A percentile compares a stretch with the other conserved stretches of the same genome.
Conservation (phyloP, 495 filamentous ascomycete genomes). For the Trypethelium eluteriae region DNA sequence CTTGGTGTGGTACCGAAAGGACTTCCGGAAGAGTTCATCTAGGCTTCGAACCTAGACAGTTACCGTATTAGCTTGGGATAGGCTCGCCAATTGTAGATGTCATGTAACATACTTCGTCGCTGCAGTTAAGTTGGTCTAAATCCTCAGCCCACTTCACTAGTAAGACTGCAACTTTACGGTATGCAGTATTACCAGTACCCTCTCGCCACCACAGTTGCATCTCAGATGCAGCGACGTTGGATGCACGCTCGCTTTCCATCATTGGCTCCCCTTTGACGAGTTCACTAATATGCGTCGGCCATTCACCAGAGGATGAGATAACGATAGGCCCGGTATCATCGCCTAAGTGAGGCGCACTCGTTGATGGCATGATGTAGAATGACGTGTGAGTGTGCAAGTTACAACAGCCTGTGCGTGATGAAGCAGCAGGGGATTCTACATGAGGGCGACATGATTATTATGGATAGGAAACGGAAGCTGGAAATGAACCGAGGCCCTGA, state of each 20-base stretch:
- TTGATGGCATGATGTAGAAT: not conserved
- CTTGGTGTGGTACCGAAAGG: conserved; percentile 12
- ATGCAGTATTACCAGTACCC: not conserved
- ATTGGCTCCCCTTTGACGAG: not conserved
- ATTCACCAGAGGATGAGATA: not conserved
- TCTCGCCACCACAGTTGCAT: conserved; percentile 9
- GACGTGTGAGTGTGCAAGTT: not conserved
- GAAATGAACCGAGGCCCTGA: not conserved
- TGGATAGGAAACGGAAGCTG: not conserved
- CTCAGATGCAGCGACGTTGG: not conserved
- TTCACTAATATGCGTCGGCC: not conserved
- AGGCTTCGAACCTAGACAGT: conserved; percentile 7
- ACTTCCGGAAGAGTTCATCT: conserved; percentile 8
- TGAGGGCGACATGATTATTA: not conserved
- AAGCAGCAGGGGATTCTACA: not conserved
- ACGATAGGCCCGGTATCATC: not conserved
- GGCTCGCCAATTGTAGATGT: not conserved
- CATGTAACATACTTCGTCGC: conserved; percentile 2
- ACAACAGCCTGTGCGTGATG: not conserved
- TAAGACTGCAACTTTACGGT: conserved; percentile 3
- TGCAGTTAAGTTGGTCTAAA: conserved; percentile 5
- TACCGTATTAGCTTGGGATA: not conserved
- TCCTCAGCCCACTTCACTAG: conserved; percentile 11
- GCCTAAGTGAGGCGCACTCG: not conserved
- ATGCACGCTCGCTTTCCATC: not conserved